Conservation (phyloP, 768 basidiomycete genomes). For the Pholiota conissans region DNA sequence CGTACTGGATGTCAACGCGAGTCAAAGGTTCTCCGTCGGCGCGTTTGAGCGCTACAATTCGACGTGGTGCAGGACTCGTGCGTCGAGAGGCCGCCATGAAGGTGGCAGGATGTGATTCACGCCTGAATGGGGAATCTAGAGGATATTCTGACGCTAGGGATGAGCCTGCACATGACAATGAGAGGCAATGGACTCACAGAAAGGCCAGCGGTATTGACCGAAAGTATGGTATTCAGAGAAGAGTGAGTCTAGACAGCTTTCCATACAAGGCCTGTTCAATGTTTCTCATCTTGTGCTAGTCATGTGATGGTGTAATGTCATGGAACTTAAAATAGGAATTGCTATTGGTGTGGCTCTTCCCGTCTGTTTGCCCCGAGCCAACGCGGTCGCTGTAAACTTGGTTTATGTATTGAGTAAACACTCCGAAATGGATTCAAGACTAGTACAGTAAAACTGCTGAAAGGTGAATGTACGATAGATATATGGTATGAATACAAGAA, state of each 20-base stretch:
- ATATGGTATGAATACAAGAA: conserved; percentile 13
- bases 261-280: conserved; percentile 4
- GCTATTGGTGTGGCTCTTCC: too few species aligned
- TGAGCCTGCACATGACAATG: not conserved
- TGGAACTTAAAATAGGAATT: not conserved
- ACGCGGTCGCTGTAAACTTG: too few species aligned
- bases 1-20: conserved; percentile 72
- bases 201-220: not conserved
- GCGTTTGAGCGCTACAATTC: conserved; percentile 49
- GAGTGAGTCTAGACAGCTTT: not conserved
- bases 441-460: conserved; percentile 5
- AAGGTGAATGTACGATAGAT: conserved; percentile 5
- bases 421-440: not conserved
- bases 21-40: conserved; percentile 67
- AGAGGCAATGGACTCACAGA: not conserved
- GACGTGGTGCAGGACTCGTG: conserved; percentile 41
- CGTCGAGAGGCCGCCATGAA: conserved; percentile 35
- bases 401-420: too few species aligned
- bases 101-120: not conserved
- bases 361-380: too few species aligned
- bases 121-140: not conserved
- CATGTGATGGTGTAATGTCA: conserved; percentile 22
- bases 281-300: conserved; percentile 6
- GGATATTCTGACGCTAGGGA: not conserved
- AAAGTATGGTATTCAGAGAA: too few species aligned